These are phyloP conservation scores for Pleurotus giganteus DNA, from an alignment of 768 basidiomycete species.

Conservation along the genomic window DNA sequence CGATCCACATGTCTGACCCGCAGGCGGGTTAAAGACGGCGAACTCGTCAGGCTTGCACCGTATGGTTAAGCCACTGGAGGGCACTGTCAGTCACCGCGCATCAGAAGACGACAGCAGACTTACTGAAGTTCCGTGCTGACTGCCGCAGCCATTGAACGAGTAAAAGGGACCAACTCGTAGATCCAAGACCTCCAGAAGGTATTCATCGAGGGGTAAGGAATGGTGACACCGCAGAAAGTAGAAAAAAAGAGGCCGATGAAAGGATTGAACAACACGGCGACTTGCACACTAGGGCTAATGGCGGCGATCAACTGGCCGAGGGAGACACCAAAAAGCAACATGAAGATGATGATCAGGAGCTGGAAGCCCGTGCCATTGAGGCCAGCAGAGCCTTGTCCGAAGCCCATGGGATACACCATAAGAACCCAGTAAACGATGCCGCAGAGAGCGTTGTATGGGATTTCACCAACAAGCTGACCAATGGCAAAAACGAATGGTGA, in stretches of 20 bases:
- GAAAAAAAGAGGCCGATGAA: slow-evolving; percentile 63
- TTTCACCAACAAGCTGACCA: slow-evolving; percentile 77
- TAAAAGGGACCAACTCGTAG: slow-evolving; percentile 71
- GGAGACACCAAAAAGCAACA: slow-evolving; percentile 64
- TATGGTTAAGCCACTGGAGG: slow-evolving; percentile 58
- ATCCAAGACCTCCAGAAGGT: slow-evolving; percentile 78
- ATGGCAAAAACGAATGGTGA: slow-evolving; percentile 83
- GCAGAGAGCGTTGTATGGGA: slow-evolving; percentile 73
- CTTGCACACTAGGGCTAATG: slow-evolving; percentile 71
- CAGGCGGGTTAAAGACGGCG: slow-evolving; percentile 66
- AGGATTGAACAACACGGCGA: slow-evolving; percentile 80
- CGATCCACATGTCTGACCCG: slow-evolving; percentile 64
- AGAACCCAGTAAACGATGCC: slow-evolving; percentile 73
- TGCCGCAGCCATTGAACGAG: slow-evolving; percentile 68
- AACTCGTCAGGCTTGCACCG: slow-evolving; percentile 69
- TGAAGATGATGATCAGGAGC: slow-evolving; percentile 65
- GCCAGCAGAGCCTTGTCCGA: slow-evolving; percentile 63
- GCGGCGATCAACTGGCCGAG: slow-evolving; percentile 75
- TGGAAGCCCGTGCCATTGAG: slow-evolving; percentile 69
- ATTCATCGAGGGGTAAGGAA: slow-evolving; percentile 63
- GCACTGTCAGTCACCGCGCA: slow-evolving; percentile 12
- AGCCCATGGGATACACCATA: slow-evolving; percentile 71
- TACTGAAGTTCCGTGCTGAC: slow-evolving; percentile 76
- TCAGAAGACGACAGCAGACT: slow-evolving; percentile 15
- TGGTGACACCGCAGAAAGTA: slow-evolving; percentile 80